phyloP scores from a whole-genome alignment of 805 yeast genomes.

The Kodamaea lidongshanica region DNA sequence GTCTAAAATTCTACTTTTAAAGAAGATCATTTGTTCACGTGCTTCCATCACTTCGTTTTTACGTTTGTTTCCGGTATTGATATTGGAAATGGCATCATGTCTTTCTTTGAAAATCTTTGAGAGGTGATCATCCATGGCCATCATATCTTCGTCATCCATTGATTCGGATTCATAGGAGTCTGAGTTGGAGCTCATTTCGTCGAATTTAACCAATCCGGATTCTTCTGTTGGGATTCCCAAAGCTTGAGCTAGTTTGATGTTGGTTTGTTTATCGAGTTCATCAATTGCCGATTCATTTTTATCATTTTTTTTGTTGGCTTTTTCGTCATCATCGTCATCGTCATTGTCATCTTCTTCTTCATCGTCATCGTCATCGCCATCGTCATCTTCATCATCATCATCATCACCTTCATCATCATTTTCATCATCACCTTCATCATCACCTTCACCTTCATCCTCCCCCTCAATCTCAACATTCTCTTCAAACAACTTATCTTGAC shows the following conservation, averaged over 20 bases:
- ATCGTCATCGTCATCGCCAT: constrained; percentile 18
- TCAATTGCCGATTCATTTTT: constrained; percentile 12
- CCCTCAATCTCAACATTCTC: constrained; percentile 37
- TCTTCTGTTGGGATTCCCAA: constrained; percentile 51
- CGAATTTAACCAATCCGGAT: constrained; percentile 41
- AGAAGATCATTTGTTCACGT: constrained; percentile 66
- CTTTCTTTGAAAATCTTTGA: constrained; percentile 82
- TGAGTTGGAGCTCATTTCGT: constrained; percentile 38
- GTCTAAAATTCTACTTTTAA: constrained; percentile 75
- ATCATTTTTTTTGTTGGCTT: constrained; percentile 8
- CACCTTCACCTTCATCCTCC: constrained; percentile 23
- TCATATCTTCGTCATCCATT: constrained; percentile 95
- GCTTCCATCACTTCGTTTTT: constrained; percentile 75
- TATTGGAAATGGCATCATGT: constrained; percentile 50
- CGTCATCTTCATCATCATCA: constrained; percentile 20
- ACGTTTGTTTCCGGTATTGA: constrained; percentile 55
- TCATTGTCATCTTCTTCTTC: constrained; percentile 13
- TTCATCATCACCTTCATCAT: constrained; percentile 23
- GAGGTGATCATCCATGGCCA: constrained; percentile 82
- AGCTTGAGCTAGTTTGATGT: constrained; percentile 62
- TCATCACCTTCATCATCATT: constrained; percentile 15
- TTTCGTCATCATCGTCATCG: constrained; percentile 12
- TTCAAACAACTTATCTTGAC: constrained; percentile 71
- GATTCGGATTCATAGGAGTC: constrained; percentile 61
- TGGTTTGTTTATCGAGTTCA: constrained; percentile 41